These are phyloP conservation scores for Tolypocladium pustulatum DNA, from an alignment of 2,329 filamentous ascomycete genomes.

Conservation along the genomic window DNA sequence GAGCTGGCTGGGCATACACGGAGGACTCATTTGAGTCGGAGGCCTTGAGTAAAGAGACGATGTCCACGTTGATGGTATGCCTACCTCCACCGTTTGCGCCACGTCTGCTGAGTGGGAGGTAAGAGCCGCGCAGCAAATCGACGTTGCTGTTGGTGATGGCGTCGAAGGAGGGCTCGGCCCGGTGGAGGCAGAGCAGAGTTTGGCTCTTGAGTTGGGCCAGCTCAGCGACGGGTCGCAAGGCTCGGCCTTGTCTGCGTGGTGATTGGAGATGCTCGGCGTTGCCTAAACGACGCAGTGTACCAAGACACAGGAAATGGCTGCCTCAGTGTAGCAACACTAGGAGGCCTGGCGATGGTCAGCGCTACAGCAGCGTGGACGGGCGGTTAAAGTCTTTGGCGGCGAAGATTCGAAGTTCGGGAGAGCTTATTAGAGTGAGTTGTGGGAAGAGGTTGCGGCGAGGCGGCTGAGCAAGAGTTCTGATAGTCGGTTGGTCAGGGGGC, in stretches of 20 bases:
- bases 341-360: not conserved
- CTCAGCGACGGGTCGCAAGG: constrained; percentile 18
- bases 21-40: constrained; percentile 63
- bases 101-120: constrained; percentile 17
- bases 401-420: not conserved
- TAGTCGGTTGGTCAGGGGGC: not conserved
- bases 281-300: constrained; percentile 9
- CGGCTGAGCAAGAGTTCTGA: not conserved
- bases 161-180: constrained; percentile 26
- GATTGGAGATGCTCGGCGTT: constrained; percentile 2
- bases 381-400: not conserved
- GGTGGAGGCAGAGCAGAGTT: constrained; percentile 28
- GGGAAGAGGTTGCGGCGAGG: not conserved
- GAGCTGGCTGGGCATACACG: constrained; percentile 27
- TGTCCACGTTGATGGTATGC: constrained; percentile 75
- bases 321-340: constrained; percentile 1
- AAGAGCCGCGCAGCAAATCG: constrained; percentile 16
- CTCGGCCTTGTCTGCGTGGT: constrained; percentile 3
- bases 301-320: constrained; percentile 5
- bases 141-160: constrained; percentile 15
- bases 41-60: constrained; percentile 76
- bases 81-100: constrained; percentile 14
- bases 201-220: constrained; percentile 33
- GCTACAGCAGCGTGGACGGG: not conserved
- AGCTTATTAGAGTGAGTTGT: not conserved